Evolutionary conservation across 805 yeast genomes (phyloP), one percentile per base, ranked within the genome.

Genomic region (Grigorovia humatica): DNA sequence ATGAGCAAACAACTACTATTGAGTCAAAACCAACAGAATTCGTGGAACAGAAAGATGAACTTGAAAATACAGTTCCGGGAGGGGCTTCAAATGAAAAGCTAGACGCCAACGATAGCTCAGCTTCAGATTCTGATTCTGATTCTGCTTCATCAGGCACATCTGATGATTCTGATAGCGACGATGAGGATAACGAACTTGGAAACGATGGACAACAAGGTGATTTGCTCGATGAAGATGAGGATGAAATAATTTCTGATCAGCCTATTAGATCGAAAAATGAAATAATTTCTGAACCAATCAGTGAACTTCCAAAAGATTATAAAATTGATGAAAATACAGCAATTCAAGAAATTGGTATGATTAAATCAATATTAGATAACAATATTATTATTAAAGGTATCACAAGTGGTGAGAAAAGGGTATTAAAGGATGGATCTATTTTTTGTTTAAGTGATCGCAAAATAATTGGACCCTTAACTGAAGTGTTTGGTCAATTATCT

Each of bases 401-500:
- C 13, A 67, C 75, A 1, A 86, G 96, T 2, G 98, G 95, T 12
- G 97, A 93, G 61, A 85, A 82, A 63, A 72, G 90, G 44, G 85
- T 89, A 2, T 72, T 91, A 40, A 85, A 82, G 57, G 97, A 88
- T 50, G 84, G 83, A 15, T 83, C 96, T 0, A 72, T 91, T 0
- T 74, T 91, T 2, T 88, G 96, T 61, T 76, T 89, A 46, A 83
- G 80, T 55, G 88, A 87, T 62, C 74, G 83, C 46, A 74, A 78
- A 1, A 68, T 83, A 1, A 59, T 93, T 15, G 98, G 98, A 0
- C 82, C 84, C 0, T 70, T 91, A 9, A 85, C 81, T 61, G 99
- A 93, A 65, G 87, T 88, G 0, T 88, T 93, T 71, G 99, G 99
- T 0, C 83, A 88, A 11, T 75, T 93, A 6, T 85, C 86, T 55